These are phyloP conservation scores for Cardiospermum halicacabum DNA, from an alignment of 345 rosid species.

Conservation along the genomic window DNA sequence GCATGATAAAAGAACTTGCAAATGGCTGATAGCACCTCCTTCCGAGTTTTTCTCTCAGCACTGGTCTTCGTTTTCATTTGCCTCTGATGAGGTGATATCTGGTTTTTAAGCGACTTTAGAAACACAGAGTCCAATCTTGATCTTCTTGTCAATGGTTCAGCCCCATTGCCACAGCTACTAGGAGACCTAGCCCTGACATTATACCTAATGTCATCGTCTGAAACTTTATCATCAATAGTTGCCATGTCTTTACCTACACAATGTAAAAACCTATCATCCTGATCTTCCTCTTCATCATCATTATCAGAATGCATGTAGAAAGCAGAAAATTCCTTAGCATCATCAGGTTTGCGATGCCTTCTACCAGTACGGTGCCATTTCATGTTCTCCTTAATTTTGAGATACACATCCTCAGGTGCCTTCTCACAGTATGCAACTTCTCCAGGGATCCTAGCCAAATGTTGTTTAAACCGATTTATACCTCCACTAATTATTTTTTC, in stretches of 20 bases:
- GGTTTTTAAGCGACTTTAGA: conserved; percentile 33
- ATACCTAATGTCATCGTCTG: conserved; percentile 39
- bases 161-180: conserved; percentile 33
- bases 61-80: conserved; percentile 30
- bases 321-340: conserved; percentile 36
- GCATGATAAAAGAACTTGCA: conserved; percentile 56
- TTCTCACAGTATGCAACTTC: conserved; percentile 68
- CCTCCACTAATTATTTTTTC: conserved; percentile 72
- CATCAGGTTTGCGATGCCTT: conserved; percentile 57
- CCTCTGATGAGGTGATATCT: conserved; percentile 34
- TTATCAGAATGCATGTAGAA: conserved; percentile 44
- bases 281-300: conserved; percentile 49
- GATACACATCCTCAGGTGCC: conserved; percentile 70
- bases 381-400: conserved; percentile 71
- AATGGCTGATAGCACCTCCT: conserved; percentile 49
- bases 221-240: conserved; percentile 43
- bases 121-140: conserved; percentile 46
- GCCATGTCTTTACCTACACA: conserved; percentile 37
- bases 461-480: conserved; percentile 77
- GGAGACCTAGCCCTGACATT: conserved; percentile 35
- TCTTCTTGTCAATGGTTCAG: conserved; percentile 46
- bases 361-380: conserved; percentile 76
- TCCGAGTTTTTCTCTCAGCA: conserved; percentile 35
- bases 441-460: conserved; percentile 78
- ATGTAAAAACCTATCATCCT: conserved; percentile 37